Percentiles rank a stretch among this genome's conserved stretches.
Evolutionary conservation across 176 grass and related monocot species (phyloP).

Genomic region (Phoenix roebelenii): DNA sequence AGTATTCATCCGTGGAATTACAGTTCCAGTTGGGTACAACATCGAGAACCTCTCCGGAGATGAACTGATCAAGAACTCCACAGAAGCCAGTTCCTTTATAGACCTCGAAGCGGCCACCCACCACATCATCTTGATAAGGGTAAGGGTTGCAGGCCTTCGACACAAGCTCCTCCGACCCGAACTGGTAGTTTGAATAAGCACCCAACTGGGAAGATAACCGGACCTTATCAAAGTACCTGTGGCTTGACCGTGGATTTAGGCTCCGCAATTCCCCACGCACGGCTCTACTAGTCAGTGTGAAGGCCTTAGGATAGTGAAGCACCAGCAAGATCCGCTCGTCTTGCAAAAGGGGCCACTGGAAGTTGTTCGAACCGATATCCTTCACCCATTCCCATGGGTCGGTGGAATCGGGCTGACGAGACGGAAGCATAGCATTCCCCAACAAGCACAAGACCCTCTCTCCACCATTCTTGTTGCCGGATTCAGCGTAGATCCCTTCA

Average conservation of each 20-base stretch:
- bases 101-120: constrained; percentile 23
- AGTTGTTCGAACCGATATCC: constrained; percentile 31
- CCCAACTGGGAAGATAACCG: constrained; percentile 55
- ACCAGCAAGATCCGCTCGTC: constrained; percentile 24
- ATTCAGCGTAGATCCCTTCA: constrained; percentile 73
- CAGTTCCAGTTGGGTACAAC: constrained; percentile 63
- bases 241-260: constrained; percentile 30
- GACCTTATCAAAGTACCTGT: constrained; percentile 48
- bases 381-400: constrained; percentile 52
- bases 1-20: constrained; percentile 41
- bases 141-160: constrained; percentile 35
- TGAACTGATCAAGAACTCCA: constrained; percentile 60
- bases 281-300: constrained; percentile 49
- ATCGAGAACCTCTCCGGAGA: constrained; percentile 39
- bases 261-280: constrained; percentile 54
- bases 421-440: constrained; percentile 53
- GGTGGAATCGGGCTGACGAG: constrained; percentile 19
- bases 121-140: constrained; percentile 44
- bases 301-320: constrained; percentile 45
- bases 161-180: constrained; percentile 52
- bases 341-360: constrained; percentile 29
- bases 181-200: constrained; percentile 69
- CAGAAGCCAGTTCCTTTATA: constrained; percentile 68
- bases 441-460: constrained; percentile 70
- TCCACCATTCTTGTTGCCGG: constrained; percentile 1